Conservation (phyloP, 495 filamentous ascomycete species). For the Neurospora intermedia region DNA sequence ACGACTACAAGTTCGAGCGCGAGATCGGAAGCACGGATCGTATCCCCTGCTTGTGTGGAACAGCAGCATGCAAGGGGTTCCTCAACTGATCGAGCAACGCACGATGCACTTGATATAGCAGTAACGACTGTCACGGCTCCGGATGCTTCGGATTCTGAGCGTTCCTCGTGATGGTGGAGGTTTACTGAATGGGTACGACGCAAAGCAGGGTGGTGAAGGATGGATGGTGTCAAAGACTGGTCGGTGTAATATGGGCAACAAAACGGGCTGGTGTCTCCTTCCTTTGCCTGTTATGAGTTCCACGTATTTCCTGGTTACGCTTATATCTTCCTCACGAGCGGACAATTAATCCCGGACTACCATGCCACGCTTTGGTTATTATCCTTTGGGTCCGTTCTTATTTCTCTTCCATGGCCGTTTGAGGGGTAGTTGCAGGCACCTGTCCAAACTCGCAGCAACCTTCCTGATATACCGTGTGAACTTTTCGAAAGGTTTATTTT, state of each 20-base stretch:
- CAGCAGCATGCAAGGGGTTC: constrained; percentile 93
- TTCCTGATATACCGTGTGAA: not conserved
- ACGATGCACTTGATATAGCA: not conserved
- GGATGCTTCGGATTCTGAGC: not conserved
- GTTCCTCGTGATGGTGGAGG: not conserved
- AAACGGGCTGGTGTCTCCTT: not conserved
- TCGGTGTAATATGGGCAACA: not conserved
- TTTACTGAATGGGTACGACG: not conserved
- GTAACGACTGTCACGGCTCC: not conserved
- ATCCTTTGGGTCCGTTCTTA: not conserved
- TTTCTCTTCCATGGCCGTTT: not conserved
- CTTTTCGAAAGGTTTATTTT: not conserved
- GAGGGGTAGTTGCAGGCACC: not conserved
- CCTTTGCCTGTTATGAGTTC: not conserved
- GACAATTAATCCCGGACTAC: not conserved
- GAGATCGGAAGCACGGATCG: constrained; percentile 90
- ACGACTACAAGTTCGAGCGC: constrained; percentile 99
- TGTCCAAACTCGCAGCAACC: not conserved
- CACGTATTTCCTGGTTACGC: not conserved
- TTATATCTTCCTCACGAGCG: not conserved
- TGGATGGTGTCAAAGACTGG: not conserved
- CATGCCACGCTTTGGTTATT: not conserved
- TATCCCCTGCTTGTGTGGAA: constrained; percentile 94
- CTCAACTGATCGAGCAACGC: constrained; percentile 57
- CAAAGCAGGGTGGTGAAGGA: not conserved